phyloP scores from a whole-genome alignment of 352 stramenopile genomes.

The Globisporangium takayamanum region DNA sequence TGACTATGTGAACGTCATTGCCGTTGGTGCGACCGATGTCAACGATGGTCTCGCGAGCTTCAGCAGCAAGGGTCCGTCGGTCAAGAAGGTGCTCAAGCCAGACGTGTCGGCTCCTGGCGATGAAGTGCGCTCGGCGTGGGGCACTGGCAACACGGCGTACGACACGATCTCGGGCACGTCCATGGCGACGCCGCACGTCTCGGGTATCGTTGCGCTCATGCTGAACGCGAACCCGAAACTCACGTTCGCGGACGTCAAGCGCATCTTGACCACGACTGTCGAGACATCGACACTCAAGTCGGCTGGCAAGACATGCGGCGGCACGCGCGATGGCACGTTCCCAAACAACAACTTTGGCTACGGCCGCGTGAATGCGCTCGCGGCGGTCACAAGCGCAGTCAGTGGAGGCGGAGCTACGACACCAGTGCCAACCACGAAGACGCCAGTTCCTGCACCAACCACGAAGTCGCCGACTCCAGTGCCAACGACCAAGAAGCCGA shows the following conservation, averaged over 20 bases:
- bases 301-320: conserved; percentile 9
- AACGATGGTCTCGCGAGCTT: conserved; percentile 22
- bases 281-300: conserved; percentile 13
- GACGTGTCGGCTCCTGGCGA: conserved; percentile 22
- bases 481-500: not conserved
- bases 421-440: conserved; percentile 1
- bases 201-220: conserved; percentile 28
- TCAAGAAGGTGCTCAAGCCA: conserved; percentile 19
- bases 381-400: conserved; percentile 4
- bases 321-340: conserved; percentile 10
- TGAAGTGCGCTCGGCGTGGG: conserved; percentile 18
- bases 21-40: conserved; percentile 18
- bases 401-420: not conserved
- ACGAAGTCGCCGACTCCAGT: not conserved
- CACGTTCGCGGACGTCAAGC: conserved; percentile 15
- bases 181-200: conserved; percentile 31
- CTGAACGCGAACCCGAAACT: conserved; percentile 17
- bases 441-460: too few species aligned
- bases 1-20: conserved; percentile 21
- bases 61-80: conserved; percentile 20
- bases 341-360: conserved; percentile 33
- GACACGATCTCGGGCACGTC: conserved; percentile 24
- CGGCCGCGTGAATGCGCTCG: conserved; percentile 23
- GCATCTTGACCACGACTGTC: conserved; percentile 10
- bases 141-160: conserved; percentile 16